Conservation (phyloP, 495 filamentous ascomycete species). For the Penicillium odoratum region DNA sequence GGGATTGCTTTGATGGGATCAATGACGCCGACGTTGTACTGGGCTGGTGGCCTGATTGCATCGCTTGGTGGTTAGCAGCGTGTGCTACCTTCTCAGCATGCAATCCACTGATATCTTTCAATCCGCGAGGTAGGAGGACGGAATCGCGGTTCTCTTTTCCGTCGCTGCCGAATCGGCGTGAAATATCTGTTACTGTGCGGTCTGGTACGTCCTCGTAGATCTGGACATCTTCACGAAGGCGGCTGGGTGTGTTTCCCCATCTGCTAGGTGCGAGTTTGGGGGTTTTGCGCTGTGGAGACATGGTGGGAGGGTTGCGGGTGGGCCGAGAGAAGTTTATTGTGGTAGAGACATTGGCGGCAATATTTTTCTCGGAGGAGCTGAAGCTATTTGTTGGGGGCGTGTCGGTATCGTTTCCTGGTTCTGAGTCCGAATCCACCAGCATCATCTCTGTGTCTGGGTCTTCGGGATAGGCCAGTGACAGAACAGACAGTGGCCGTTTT, state of each 20-base stretch:
- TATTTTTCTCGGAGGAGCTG: constrained; percentile 42
- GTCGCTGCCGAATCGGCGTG: constrained; percentile 27
- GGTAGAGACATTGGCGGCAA: constrained; percentile 33
- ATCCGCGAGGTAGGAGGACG: neutral
- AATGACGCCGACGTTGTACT: constrained; percentile 8
- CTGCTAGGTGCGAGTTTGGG: constrained; percentile 33
- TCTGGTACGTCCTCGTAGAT: constrained; percentile 44
- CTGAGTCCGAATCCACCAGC: constrained; percentile 31
- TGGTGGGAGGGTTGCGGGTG: neutral
- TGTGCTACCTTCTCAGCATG: constrained; percentile 4
- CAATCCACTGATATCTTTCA: constrained; percentile 17
- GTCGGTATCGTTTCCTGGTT: constrained; percentile 12
- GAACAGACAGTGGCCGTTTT: constrained; percentile 46
- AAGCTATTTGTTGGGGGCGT: neutral
- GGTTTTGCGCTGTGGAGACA: constrained; percentile 30
- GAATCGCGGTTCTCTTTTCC: constrained; percentile 38
- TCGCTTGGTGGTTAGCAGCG: neutral
- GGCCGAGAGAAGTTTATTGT: constrained; percentile 3
- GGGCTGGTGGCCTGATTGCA: neutral
- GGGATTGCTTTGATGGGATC: constrained; percentile 4
- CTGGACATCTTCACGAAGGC: constrained; percentile 32
- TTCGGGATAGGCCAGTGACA: constrained; percentile 31
- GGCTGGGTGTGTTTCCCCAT: constrained; percentile 26
- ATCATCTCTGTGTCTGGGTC: constrained; percentile 27
- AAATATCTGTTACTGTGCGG: constrained; percentile 11